A percentile compares a stretch with the other conserved stretches of the same genome.
These are phyloP conservation scores for Xylaria sp. DNA, from an alignment of 2,329 filamentous ascomycete genomes.

Conservation along the genomic window DNA sequence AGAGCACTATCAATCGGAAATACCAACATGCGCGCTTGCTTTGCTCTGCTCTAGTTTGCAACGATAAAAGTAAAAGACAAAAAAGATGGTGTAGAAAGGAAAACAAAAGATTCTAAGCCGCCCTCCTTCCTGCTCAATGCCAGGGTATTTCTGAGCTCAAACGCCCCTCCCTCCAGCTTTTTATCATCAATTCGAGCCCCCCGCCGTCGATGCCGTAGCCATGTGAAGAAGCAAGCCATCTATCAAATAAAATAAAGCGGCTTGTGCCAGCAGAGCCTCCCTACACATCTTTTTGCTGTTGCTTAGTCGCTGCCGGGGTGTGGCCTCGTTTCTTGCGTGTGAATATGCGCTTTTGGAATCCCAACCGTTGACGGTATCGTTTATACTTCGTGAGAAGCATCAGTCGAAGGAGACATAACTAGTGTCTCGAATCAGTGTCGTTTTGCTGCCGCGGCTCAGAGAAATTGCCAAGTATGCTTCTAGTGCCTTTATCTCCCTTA, in stretches of 20 bases:
- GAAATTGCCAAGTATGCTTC: slow-evolving; percentile 46
- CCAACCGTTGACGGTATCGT: slow-evolving; percentile 8
- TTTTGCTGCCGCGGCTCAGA: slow-evolving; percentile 50
- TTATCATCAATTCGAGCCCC: slow-evolving; percentile 16
- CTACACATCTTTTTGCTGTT: background rate
- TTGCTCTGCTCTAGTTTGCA: slow-evolving; percentile 23
- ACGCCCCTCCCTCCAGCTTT: slow-evolving; percentile 23
- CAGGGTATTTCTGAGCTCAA: slow-evolving; percentile 26
- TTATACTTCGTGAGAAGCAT: slow-evolving; percentile 11
- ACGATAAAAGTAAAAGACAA: background rate
- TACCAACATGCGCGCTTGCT: slow-evolving; percentile 32
- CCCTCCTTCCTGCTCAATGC: slow-evolving; percentile 24
- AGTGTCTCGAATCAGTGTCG: slow-evolving; percentile 50
- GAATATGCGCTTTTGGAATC: slow-evolving; percentile 7
- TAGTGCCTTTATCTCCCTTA: slow-evolving; percentile 47
- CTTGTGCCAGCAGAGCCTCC: background rate
- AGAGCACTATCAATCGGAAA: slow-evolving; percentile 19
- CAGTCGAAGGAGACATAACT: slow-evolving; percentile 46
- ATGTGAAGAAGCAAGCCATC: slow-evolving; percentile 11
- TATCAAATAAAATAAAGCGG: slow-evolving; percentile 12
- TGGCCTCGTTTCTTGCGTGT: slow-evolving; percentile 8
- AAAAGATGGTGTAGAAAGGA: background rate
- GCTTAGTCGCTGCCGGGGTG: background rate
- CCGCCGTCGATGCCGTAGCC: background rate
- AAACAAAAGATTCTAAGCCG: slow-evolving; percentile 17